These are phyloP conservation scores for Canariomyces notabilis DNA, from an alignment of 2,329 filamentous ascomycete genomes.

Conservation along the genomic window DNA sequence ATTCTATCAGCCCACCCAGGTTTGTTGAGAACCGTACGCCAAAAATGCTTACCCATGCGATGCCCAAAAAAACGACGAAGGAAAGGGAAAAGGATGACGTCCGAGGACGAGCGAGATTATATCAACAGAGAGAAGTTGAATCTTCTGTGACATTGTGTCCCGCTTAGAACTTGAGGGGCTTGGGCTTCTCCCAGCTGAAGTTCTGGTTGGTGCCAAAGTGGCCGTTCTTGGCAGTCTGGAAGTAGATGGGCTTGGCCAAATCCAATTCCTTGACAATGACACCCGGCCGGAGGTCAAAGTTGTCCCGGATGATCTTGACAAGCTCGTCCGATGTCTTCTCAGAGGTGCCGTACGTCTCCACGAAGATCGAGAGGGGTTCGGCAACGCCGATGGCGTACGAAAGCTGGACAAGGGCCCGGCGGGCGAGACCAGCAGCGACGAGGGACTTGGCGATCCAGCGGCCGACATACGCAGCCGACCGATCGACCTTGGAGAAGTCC, in stretches of 20 bases:
- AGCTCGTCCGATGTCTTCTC: constrained; percentile 85
- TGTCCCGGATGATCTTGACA: constrained; percentile 86
- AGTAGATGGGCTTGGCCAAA: constrained; percentile 94
- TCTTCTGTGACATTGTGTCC: constrained; percentile 26
- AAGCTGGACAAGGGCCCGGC: constrained; percentile 92
- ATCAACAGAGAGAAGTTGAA: constrained; percentile 30
- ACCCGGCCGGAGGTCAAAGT: constrained; percentile 98
- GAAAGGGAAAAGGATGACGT: constrained; percentile 15
- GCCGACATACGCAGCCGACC: constrained; percentile 92
- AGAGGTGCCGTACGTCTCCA: constrained; percentile 96
- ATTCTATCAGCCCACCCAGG: constrained; percentile 29
- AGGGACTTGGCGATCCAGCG: constrained; percentile 99
- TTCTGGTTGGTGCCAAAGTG: constrained; percentile 96
- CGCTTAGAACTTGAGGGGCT: constrained; percentile 82
- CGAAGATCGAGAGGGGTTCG: constrained; percentile 95
- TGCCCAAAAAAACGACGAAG: constrained; percentile 18
- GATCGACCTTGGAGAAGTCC: constrained; percentile 99
- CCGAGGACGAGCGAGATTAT: constrained; percentile 22
- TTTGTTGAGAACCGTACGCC: constrained; percentile 36
- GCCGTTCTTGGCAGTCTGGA: constrained; percentile 97
- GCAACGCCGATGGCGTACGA: constrained; percentile 99
- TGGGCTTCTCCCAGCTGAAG: constrained; percentile 98
- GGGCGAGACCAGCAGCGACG: constrained; percentile 79
- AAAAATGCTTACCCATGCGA: constrained; percentile 26
- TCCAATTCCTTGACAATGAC: constrained; percentile 97